phyloP scores from a whole-genome alignment of 805 yeast genomes.

The Monosporozyma siamensis region DNA sequence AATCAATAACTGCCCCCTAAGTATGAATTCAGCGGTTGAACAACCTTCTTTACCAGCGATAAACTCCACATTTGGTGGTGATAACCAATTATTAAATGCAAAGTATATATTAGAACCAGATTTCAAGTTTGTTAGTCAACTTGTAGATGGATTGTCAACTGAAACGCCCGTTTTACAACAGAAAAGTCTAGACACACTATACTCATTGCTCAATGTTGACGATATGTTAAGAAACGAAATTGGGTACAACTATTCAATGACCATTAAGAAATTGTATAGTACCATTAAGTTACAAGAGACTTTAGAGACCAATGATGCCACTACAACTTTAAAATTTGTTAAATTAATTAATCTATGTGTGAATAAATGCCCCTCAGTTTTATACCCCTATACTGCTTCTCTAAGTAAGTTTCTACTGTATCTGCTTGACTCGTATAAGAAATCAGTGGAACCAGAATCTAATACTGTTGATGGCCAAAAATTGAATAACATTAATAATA shows the following conservation, averaged over 20 bases:
- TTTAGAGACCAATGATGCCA: slow-evolving; percentile 7
- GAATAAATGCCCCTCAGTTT: slow-evolving; percentile 9
- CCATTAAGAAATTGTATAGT: slow-evolving; percentile 9
- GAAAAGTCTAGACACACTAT: slow-evolving; percentile 18
- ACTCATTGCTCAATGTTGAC: slow-evolving; percentile 14
- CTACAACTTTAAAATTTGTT: slow-evolving; percentile 13
- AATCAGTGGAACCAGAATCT: too few relatives aligned
- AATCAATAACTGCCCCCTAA: neutral
- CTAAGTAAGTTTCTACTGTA: slow-evolving; percentile 8
- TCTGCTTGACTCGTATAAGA: slow-evolving; percentile 6
- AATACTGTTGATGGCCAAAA: neutral
- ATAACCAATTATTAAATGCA: neutral
- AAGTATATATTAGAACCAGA: neutral
- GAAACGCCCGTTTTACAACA: slow-evolving; percentile 2
- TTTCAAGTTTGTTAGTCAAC: neutral
- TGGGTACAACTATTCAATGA: slow-evolving; percentile 10
- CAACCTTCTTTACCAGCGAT: neutral
- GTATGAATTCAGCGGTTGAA: neutral
- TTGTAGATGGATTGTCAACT: neutral
- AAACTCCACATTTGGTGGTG: neutral
- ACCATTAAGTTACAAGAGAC: slow-evolving; percentile 7
- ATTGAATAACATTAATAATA: neutral
- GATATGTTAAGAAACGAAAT: slow-evolving; percentile 15
- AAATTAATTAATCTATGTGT: slow-evolving; percentile 16
- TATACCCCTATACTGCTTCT: slow-evolving; percentile 7